Base-by-base conservation (phyloP, 1,139 yeast species). In the Sugiyamaella paludigena region DNA sequence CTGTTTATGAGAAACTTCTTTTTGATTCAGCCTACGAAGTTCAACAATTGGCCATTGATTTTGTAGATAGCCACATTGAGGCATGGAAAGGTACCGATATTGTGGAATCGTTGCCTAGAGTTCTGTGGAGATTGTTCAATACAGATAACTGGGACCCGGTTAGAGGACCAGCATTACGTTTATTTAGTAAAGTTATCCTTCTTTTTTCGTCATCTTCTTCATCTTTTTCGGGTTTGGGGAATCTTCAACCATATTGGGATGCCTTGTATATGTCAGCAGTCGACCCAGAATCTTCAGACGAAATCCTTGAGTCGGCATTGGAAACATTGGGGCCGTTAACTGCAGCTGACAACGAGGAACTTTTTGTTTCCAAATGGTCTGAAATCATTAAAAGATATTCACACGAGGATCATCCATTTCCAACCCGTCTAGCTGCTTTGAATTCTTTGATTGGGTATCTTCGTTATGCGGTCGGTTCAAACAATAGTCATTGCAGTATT, bases 261-360 rank as follows among this genome's bases (percentile, higher is more conserved):
- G 49, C 55, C 0, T 57, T 76, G 34, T 54, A 68, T 12, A 40
- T 53, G 1, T 56, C 70, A 7, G 5, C 24, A 19, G 51, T 66
- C 13, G 51, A 57, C 1, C 53, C 58, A 1, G 54, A 60, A 24
- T 47, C 58, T 7, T 74, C 78, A 46, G 80, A 78, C 52, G 80
- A 75, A 39, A 68, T 79, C 9, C 71, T 68, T 46, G 68, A 77
- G 28, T 69, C 78, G 2, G 72, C 80, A 0, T 60, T 81, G 16
- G 80, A 78, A 57, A 69, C 77, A 0, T 58, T 80, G 11, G 84
- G 86, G 0, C 65, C 75, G 0, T 64, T 75, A 36, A 63, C 71
- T 15, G 72, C 69, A 7, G 38, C 34, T 0, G 51, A 53, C 4
- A 58, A 58, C 6, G 32, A 36, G 11, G 30, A 36, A 6, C 31